Evolutionary conservation across 148 eudicot species (phyloP).

Genomic region (Fallopia convolvulus): DNA sequence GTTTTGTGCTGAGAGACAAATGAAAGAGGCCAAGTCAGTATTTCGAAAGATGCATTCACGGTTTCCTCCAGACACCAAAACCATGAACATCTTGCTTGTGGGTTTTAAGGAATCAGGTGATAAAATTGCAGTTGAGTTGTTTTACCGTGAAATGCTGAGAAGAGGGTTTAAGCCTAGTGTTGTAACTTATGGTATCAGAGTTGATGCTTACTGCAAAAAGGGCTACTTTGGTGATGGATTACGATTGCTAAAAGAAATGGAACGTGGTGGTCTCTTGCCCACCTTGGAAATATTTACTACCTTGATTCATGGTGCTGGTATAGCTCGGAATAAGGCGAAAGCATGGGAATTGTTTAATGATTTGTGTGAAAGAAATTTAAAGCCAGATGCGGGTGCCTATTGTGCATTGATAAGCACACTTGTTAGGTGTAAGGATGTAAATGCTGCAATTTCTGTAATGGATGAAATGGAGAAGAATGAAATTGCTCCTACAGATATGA

Average conservation of each 20-base stretch:
- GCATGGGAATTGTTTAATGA: slow-evolving; percentile 71
- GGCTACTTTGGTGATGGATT: slow-evolving; percentile 57
- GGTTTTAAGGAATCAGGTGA: slow-evolving; percentile 85
- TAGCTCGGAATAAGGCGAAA: slow-evolving; percentile 46
- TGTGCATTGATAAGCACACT: slow-evolving; percentile 68
- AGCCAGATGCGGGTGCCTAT: slow-evolving; percentile 65
- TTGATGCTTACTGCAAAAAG: slow-evolving; percentile 77
- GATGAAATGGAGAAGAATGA: slow-evolving; percentile 58
- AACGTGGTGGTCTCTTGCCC: slow-evolving; percentile 35
- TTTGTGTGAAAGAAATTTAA: slow-evolving; percentile 35
- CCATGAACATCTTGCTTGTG: slow-evolving; percentile 85
- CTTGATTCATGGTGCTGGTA: slow-evolving; percentile 86
- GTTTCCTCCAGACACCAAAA: slow-evolving; percentile 56
- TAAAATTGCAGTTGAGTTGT: slow-evolving; percentile 68
- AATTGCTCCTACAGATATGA: slow-evolving; percentile 46
- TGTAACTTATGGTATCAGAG: slow-evolving; percentile 70
- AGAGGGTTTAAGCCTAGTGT: slow-evolving; percentile 76
- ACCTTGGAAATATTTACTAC: slow-evolving; percentile 71
- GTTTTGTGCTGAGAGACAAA: slow-evolving; percentile 75
- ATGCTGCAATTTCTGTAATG: slow-evolving; percentile 47
- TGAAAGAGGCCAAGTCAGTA: slow-evolving; percentile 81
- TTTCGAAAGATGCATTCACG: slow-evolving; percentile 53
- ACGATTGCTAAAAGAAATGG: slow-evolving; percentile 76
- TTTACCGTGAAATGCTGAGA: slow-evolving; percentile 78
- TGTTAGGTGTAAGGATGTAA: slow-evolving; percentile 47